Base-by-base conservation (phyloP, 2,329 filamentous ascomycete species). In the Diplocarpon rosae region DNA sequence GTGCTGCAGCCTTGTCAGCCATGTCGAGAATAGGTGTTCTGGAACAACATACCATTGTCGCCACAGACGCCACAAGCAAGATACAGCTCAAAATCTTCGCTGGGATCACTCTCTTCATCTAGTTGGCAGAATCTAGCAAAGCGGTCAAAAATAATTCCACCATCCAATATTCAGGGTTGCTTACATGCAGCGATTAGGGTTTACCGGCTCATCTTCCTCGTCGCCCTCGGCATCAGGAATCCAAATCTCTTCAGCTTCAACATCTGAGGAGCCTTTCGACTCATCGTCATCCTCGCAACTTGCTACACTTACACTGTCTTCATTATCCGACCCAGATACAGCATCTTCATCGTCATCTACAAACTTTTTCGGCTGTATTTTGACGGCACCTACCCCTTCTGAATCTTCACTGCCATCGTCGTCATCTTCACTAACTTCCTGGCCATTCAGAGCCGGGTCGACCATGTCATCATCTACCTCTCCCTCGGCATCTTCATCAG, bases 81-180 rank as follows among this genome's bases (percentile, higher is more conserved):
- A 62, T 83, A 87, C 47, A 81, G 71, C 63, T 92, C 87, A 57
- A 82, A 92, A 52, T 89, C 85, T 53, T 85, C 83, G 52, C 76
- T 80, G 1, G 85, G 85, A 56, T 90, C 86, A 51, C 90, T 73
- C 43, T 92, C 84, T 65, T 93, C 86, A 52, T 85, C 80, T 61
- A 86, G 74, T 45, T 80, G 79, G 66, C 89, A 95, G 58, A 90
- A 93, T 52, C 87, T 83, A 66, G 63, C 70, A 42, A 45, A 60
- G 53, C 37, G 65, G 16, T 67, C 39, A 44, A 37, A 32, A 27
- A 34, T 37, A 44, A 37, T 35, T 30, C 14, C n/a, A 3, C 4
- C 12, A 13, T 14, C 20, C 39, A 15, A 27, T 45, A 11, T 7
- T 29, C 13, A 62, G 57, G 7, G 16, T 16, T 43, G 40, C 75